phyloP scores from a whole-genome alignment of 371 early-diverging fungal genomes.

The Cokeromyces recurvatus region DNA sequence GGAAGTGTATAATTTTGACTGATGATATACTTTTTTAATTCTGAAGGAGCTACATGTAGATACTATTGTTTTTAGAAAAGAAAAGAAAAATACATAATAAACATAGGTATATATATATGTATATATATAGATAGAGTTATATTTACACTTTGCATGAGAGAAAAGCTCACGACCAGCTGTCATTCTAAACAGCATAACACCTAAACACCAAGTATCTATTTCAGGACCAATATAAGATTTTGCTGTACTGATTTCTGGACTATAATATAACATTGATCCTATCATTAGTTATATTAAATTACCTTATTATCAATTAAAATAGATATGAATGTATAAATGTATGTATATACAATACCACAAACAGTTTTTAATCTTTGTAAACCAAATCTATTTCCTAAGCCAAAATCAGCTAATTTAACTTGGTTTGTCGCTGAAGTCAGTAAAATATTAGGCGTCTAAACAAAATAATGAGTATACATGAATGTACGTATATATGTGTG shows the following conservation, averaged over 20 bases:
- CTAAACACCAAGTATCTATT: conserved; percentile 75
- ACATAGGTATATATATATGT: too few species aligned
- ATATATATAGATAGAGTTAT: too few species aligned
- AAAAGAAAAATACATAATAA: too few species aligned
- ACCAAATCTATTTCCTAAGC: conserved; percentile 70
- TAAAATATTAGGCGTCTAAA: conserved; percentile 51
- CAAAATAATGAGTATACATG: not conserved
- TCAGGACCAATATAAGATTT: conserved; percentile 61
- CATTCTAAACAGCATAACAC: conserved; percentile 88
- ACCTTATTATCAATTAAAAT: too few species aligned
- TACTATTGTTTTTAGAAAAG: not conserved
- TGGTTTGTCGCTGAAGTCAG: conserved; percentile 34
- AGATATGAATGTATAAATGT: too few species aligned
- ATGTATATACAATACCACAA: too few species aligned
- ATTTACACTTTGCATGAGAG: conserved; percentile 53
- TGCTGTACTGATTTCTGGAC: conserved; percentile 65
- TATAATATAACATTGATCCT: conserved; percentile 49
- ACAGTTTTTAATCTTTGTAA: conserved; percentile 70
- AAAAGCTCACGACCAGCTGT: conserved; percentile 90
- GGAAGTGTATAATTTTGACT: conserved; percentile 55
- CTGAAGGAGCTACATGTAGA: conserved; percentile 46
- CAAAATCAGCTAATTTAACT: conserved; percentile 79
- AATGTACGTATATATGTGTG: not conserved
- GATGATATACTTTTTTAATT: conserved; percentile 63
- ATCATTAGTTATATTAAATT: too few species aligned